Percentiles rank a stretch among this genome's conserved stretches.
These are phyloP conservation scores for Aphanomyces cochlioides DNA, from an alignment of 352 stramenopile species.

Conservation along the genomic window DNA sequence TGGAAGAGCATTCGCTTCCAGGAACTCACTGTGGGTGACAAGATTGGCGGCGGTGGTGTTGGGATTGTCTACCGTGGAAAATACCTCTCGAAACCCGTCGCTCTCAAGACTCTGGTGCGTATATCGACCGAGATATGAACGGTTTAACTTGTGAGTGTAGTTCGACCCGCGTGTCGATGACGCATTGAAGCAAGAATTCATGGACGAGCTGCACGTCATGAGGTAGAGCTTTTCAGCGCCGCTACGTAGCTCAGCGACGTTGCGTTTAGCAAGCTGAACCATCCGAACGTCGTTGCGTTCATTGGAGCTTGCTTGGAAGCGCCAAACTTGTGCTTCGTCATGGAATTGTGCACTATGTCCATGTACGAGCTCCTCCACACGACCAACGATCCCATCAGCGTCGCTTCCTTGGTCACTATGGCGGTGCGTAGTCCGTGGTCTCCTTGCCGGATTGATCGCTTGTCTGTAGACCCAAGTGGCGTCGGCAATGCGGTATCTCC, in stretches of 20 bases:
- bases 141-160: constrained; percentile 34
- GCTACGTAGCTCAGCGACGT: not conserved
- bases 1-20: constrained; percentile 80
- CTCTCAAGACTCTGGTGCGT: constrained; percentile 85
- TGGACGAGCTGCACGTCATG: constrained; percentile 92
- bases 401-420: constrained; percentile 32
- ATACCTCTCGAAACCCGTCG: constrained; percentile 64
- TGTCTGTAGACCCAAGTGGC: constrained; percentile 62
- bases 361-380: constrained; percentile 57
- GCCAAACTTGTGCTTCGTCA: constrained; percentile 64
- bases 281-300: constrained; percentile 64
- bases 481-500: constrained; percentile 84
- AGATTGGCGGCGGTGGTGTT: constrained; percentile 86
- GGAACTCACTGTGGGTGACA: constrained; percentile 76
- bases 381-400: constrained; percentile 30
- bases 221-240: constrained; percentile 44
- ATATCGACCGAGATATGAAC: not conserved
- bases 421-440: constrained; percentile 32
- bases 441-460: constrained; percentile 14
- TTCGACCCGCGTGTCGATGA: constrained; percentile 84
- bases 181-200: constrained; percentile 86
- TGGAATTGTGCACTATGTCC: constrained; percentile 61
- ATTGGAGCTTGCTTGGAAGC: constrained; percentile 47
- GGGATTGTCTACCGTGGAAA: constrained; percentile 85
- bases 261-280: constrained; percentile 32